These are phyloP conservation scores for Didymella arachidicola DNA, from an alignment of 2,329 filamentous ascomycete genomes.

Conservation along the genomic window DNA sequence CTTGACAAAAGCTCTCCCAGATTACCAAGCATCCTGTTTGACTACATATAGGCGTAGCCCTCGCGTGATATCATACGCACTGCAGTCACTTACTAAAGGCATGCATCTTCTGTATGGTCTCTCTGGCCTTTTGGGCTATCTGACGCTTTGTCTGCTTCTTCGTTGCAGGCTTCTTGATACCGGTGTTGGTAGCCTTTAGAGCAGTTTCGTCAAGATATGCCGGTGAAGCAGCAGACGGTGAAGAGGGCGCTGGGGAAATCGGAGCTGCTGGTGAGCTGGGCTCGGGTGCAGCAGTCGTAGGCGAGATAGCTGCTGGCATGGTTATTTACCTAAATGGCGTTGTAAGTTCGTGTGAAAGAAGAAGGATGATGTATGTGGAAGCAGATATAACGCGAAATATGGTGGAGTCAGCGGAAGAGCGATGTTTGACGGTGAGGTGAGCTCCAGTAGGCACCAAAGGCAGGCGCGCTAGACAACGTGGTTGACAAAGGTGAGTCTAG, in stretches of 20 bases:
- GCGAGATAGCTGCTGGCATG: conserved; percentile 38
- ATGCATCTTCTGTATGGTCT: conserved; percentile 48
- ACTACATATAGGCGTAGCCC: too few species aligned
- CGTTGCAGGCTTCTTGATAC: conserved; percentile 40
- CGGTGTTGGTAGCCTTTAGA: conserved; percentile 26
- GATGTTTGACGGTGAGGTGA: conserved; percentile 13
- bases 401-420: neutral
- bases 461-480: conserved; percentile 20
- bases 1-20: too few species aligned
- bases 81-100: conserved; percentile 43
- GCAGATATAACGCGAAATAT: neutral
- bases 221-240: conserved; percentile 29
- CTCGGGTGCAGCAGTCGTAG: neutral
- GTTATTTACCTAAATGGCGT: conserved; percentile 6
- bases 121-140: conserved; percentile 36
- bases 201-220: conserved; percentile 29
- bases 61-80: neutral
- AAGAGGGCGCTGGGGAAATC: neutral
- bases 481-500: neutral
- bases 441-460: conserved; percentile 11
- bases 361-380: neutral
- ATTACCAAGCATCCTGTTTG: too few species aligned
- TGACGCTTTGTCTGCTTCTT: conserved; percentile 26
- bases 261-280: neutral
- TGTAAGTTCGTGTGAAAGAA: neutral